Conservation (phyloP, 805 yeast species). For the Pichia eremophila region DNA sequence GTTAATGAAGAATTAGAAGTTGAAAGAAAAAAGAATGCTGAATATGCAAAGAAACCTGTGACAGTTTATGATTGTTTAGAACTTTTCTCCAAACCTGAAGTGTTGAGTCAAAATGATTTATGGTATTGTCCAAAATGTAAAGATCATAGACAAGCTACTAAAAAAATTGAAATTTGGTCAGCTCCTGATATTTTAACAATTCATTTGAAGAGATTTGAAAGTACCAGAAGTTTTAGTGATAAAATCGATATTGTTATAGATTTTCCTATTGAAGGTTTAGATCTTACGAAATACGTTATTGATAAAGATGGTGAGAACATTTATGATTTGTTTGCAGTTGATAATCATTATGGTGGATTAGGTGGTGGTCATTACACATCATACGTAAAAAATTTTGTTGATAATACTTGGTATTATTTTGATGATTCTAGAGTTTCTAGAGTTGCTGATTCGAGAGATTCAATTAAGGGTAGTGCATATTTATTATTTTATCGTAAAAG, state of each 20-base stretch:
- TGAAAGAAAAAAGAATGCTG: slow-evolving; percentile 27
- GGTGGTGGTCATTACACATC: slow-evolving; percentile 99
- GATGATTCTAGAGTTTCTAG: slow-evolving; percentile 73
- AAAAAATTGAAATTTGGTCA: slow-evolving; percentile 87
- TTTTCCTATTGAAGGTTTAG: slow-evolving; percentile 79
- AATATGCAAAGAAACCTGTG: slow-evolving; percentile 31
- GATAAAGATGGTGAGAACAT: slow-evolving; percentile 31
- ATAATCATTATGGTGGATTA: slow-evolving; percentile 90
- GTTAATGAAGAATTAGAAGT: slow-evolving; percentile 47
- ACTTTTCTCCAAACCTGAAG: slow-evolving; percentile 70
- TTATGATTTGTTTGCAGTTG: slow-evolving; percentile 87
- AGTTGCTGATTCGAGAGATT: slow-evolving; percentile 44
- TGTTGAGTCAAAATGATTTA: slow-evolving; percentile 76
- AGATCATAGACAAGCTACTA: slow-evolving; percentile 84
- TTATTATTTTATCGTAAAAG: slow-evolving; percentile 70
- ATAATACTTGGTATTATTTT: slow-evolving; percentile 77
- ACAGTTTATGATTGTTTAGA: slow-evolving; percentile 67
- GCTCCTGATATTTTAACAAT: slow-evolving; percentile 85
- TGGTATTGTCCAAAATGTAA: slow-evolving; percentile 93
- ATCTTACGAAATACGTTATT: slow-evolving; percentile 52
- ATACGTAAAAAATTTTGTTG: slow-evolving; percentile 68
- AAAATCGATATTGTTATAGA: slow-evolving; percentile 79
- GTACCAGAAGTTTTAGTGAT: slow-evolving; percentile 75
- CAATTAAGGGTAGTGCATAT: slow-evolving; percentile 76
- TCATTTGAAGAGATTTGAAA: slow-evolving; percentile 85